phyloP scores from a whole-genome alignment of 78 protist genomes.

The Dictyostelium citrinum region DNA sequence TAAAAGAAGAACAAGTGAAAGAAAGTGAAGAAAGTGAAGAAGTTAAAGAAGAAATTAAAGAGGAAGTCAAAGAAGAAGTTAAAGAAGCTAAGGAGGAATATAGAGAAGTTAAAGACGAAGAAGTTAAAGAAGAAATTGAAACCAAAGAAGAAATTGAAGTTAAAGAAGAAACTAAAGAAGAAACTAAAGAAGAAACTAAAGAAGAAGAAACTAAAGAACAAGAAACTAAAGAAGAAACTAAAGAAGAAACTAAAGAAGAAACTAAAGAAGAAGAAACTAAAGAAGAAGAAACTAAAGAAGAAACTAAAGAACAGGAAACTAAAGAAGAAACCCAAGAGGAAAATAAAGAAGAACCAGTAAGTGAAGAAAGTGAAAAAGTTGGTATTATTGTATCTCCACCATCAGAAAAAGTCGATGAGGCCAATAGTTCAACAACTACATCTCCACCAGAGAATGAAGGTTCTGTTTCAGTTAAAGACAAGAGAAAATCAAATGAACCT shows the following conservation, averaged over 20 bases:
- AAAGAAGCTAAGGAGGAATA: background rate
- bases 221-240: too few species aligned
- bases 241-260: background rate
- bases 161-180: background rate
- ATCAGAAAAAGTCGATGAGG: background rate
- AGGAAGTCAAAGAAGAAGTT: background rate
- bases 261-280: background rate
- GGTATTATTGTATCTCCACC: background rate
- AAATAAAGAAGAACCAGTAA: background rate
- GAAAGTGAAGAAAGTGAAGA: background rate
- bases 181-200: background rate
- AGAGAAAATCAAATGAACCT: background rate
- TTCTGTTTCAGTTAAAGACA: background rate
- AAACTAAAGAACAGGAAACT: background rate
- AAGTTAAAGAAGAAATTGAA: background rate
- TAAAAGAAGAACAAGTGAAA: background rate
- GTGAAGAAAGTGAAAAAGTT: background rate
- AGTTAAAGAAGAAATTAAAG: background rate
- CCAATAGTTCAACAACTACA: background rate
- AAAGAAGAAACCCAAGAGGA: background rate
- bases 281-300: background rate
- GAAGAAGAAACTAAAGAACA: too few species aligned
- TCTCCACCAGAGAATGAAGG: background rate
- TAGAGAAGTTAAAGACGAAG: background rate
- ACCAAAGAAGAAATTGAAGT: background rate